Evolutionary conservation across 306 rosid species (phyloP), one percentile per base, ranked within the genome.

Genomic region (Sphenostylis stenocarpa): DNA sequence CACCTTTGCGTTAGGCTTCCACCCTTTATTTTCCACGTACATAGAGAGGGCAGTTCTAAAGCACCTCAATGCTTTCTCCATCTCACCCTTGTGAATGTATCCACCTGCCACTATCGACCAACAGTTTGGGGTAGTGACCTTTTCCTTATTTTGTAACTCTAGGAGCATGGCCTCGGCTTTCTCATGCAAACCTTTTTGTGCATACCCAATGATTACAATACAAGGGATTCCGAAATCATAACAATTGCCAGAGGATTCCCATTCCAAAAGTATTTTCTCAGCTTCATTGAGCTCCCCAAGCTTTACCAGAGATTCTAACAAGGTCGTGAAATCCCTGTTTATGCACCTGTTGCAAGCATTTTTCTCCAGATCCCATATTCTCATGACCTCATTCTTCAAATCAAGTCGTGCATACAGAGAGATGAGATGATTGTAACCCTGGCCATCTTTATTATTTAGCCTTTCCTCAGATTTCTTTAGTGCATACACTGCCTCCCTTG

Each of bases 181-280:
- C 78, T 89, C 92, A 33, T 60, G 79, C 80, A 84, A 74, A 77
- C 86, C 86, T 68, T 88, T 88, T 3, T 66, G 73, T 15, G 84
- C 19, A 75, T 86, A 92, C 26, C 93, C 93, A 62, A 28, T 51
- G 48, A 95, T 71, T 44, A 95, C 61, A 1, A 73, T 53, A 23
- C 84, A 83, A 4, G 96, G 96, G 36, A 90, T 85, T 71, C 83
- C 84, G 66, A 81, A 83, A 86, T 95, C 97, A 44, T 89, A 90
- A 70, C 84, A 85, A 77, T 92, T 95, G 44, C 86, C 90, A 17
- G 96, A 87, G 58, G 86, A 85, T 77, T 95, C 85, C 98, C 98
- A 92, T 68, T 95, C 93, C 85, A 43, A 44, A 61, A 87, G 69
- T 53, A 92, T 77, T 60, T 83, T 85, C 69, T 89, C 96, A 74